Evolutionary conservation across 2,329 filamentous ascomycete genomes (phyloP), one percentile per base, ranked within the genome.

Genomic region (Macroventuria anomochaeta): DNA sequence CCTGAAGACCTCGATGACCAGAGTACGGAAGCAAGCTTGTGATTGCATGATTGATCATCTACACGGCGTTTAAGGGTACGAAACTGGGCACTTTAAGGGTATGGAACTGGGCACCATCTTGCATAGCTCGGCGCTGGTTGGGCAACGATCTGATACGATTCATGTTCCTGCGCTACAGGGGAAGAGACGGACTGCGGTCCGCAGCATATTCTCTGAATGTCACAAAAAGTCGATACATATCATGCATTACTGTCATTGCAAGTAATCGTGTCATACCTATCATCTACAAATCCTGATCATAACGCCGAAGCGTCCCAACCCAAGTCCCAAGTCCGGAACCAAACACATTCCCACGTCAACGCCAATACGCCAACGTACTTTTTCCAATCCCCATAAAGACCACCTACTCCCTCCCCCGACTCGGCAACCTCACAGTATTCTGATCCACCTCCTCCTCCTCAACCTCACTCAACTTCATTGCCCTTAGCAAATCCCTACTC

Each of bases 391-490:
- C 1, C 40, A 8, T 28, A 8, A 1, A 12, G n/a, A 2, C 25
- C 7, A 11, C 28, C 43, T 21, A 54, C 5, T 44, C 44, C 34
- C 39, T 10, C 34, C 51, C 51, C 5, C 44, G 39, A 31, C 44
- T 54, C 10, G 51, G 23, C 38, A 59, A 7, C 29, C 59, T 39
- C 6, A 59, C 59, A 3, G 59, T 62, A 15, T 43, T 56, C 20
- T 52, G 47, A 44, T 53, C 37, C 8, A 41, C 60, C 2, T 36
- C 58, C 2, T 53, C 53, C n/a, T 57, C 62, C n/a, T 46, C 49
- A 2, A 64, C 65, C 44, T 70, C 68, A 29, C 64, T 63, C 54
- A 71, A 58, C 37, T 60, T 57, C 69, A 72, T 71, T 5, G 66
- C 65, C 43, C 65, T 58, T n/a, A 75, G 38, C 42, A 74, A 34